Base-by-base conservation (phyloP, 306 rosid species). In the Geum urbanum region DNA sequence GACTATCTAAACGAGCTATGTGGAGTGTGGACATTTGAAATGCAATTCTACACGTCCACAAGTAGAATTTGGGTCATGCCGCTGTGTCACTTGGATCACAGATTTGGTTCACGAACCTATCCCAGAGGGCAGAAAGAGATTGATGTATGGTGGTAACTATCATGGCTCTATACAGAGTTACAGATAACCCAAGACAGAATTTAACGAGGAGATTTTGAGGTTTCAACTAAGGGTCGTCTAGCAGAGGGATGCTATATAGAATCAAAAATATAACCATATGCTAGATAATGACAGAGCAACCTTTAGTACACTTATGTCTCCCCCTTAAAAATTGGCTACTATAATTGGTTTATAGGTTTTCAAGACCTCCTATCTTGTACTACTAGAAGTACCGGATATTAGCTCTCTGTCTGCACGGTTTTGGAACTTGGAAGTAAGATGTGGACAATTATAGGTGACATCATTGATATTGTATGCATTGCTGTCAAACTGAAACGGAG, bases 41-140 rank as follows among this genome's bases (percentile, higher is more conserved):
- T 32, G 37, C 4, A 32, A 2, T 3, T 3, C 37, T 3, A 32
- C 37, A 32, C 37, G 37, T 32, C 37, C 37, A 32, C 4, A 32
- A 32, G 37, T 32, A 32, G 37, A 32, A 32, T 32, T 32, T 32
- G 37, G 37, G 37, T 32, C 37, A 32, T 32, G 37, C 37, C 37
- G 37, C 37, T 32, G 37, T 32, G 37, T 32, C 37, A 32, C 37
- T 32, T 32, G 37, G 37, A 63, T 83, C 85, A 64, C 69, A 75
- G 85, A 81, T 83, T 81, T 81, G 91, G 80, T 78, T 79, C 72
- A 50, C 46, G 58, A 65, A 72, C 78, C 19, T 41, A 27, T 32
- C 37, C 37, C 37, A 32, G 20, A 48, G 12, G 11, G 12, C 46
- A 43, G 15, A 68, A 9, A 27, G 20, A 14, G 51, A 6, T 51